Percentiles rank a stretch among this genome's conserved stretches.
Conservation (phyloP, 2,329 filamentous ascomycete species). For the Penicillium vulpinum region DNA sequence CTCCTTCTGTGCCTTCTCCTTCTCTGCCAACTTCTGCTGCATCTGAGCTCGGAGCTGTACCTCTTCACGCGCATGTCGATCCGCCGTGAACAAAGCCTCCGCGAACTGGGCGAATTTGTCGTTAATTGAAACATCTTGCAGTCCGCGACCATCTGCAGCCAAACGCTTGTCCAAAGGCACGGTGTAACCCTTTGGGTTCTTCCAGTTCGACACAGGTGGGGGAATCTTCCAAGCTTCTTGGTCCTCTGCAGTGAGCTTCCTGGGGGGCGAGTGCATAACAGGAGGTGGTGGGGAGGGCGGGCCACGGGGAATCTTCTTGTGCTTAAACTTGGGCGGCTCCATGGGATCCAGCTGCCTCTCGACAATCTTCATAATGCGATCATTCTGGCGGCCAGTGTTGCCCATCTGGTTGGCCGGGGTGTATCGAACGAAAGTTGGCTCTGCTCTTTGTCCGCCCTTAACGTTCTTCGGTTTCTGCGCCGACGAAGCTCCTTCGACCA, state of each 20-base stretch:
- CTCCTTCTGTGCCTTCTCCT: slow-evolving; percentile 93
- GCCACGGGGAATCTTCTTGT: slow-evolving; percentile 94
- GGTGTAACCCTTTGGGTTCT: slow-evolving; percentile 98
- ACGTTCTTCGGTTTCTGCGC: slow-evolving; percentile 97
- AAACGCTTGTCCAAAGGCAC: slow-evolving; percentile 93
- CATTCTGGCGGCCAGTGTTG: slow-evolving; percentile 77
- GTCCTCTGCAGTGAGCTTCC: slow-evolving; percentile 94
- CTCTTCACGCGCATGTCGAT: slow-evolving; percentile 91
- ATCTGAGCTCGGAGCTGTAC: slow-evolving; percentile 88
- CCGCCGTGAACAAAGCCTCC: slow-evolving; percentile 90
- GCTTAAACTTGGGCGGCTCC: slow-evolving; percentile 97
- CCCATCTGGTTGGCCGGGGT: slow-evolving; percentile 98
- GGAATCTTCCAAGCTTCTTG: slow-evolving; percentile 95
- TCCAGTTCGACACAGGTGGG: slow-evolving; percentile 95
- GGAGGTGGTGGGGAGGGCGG: slow-evolving; percentile 91
- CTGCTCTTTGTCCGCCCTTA: slow-evolving; percentile 73
- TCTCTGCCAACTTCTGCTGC: slow-evolving; percentile 94
- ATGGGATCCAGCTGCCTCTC: slow-evolving; percentile 90
- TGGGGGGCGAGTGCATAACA: slow-evolving; percentile 89
- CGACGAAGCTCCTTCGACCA: slow-evolving; percentile 82
- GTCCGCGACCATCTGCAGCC: slow-evolving; percentile 84
- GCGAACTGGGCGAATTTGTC: slow-evolving; percentile 98
- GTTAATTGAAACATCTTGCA: slow-evolving; percentile 95
- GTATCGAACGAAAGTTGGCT: slow-evolving; percentile 92
- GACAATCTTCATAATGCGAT: slow-evolving; percentile 98